Conservation (phyloP, 2,329 filamentous ascomycete species). For the Rutstroemia sp. region DNA sequence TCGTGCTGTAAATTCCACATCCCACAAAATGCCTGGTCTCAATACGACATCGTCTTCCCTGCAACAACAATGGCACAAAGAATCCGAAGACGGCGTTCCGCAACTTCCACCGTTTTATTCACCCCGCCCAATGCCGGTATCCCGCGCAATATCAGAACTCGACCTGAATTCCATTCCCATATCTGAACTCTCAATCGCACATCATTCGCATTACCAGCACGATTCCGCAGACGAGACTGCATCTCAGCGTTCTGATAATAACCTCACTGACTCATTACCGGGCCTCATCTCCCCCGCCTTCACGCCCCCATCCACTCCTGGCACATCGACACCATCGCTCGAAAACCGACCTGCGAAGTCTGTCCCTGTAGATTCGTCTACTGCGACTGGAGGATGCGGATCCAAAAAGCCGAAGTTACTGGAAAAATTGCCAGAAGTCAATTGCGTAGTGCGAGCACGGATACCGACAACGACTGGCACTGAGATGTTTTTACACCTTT, state of each 20-base stretch:
- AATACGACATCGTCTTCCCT: slow-evolving; percentile 8
- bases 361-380: slow-evolving; percentile 51
- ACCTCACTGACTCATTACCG: slow-evolving; percentile 18
- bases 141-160: slow-evolving; percentile 28
- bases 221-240: slow-evolving; percentile 7
- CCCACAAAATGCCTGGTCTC: slow-evolving; percentile 14
- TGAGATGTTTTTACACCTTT: slow-evolving; percentile 96
- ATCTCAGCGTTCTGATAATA: not conserved
- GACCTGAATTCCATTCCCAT: slow-evolving; percentile 22
- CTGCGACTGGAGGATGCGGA: slow-evolving; percentile 47
- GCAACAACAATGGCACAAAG: slow-evolving; percentile 12
- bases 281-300: slow-evolving; percentile 77
- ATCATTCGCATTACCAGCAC: slow-evolving; percentile 7
- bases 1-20: not conserved
- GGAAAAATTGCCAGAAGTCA: slow-evolving; percentile 71
- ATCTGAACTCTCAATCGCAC: slow-evolving; percentile 10
- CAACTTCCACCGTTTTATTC: slow-evolving; percentile 30
- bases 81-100: slow-evolving; percentile 20
- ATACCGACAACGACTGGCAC: slow-evolving; percentile 88
- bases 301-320: slow-evolving; percentile 62
- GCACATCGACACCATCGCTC: slow-evolving; percentile 44
- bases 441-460: slow-evolving; percentile 86
- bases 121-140: slow-evolving; percentile 29
- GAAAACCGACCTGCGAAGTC: slow-evolving; percentile 25
- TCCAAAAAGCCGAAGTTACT: slow-evolving; percentile 65